Evolutionary conservation across 2,329 filamentous ascomycete species (phyloP).

Genomic region (Diaporthe aspalathi): DNA sequence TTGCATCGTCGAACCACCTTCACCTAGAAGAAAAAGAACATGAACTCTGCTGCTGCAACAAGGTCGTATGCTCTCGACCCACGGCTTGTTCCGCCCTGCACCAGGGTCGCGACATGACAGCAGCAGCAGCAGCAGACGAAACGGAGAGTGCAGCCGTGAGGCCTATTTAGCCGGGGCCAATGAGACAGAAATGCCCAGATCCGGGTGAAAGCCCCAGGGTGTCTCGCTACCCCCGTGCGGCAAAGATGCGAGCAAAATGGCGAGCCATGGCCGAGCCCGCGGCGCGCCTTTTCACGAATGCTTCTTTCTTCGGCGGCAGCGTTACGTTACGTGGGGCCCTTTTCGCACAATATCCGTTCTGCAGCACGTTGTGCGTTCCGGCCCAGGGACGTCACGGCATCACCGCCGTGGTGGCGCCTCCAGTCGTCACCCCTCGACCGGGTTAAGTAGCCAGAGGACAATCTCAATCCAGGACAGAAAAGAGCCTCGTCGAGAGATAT

Average conservation of each 20-base stretch:
- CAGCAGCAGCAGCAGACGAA: conserved; percentile 11
- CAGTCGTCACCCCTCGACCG: not conserved
- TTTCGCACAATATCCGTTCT: not conserved
- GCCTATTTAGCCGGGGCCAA: conserved; percentile 34
- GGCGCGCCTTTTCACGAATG: conserved; percentile 4
- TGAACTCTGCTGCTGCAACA: not conserved
- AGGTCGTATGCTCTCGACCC: not conserved
- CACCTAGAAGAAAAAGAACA: not conserved
- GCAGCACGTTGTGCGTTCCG: not conserved
- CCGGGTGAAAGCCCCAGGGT: conserved; percentile 24
- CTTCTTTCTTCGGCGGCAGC: conserved; percentile 9
- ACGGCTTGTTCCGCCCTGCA: not conserved
- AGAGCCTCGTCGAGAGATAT: not conserved
- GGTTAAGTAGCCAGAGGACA: not conserved
- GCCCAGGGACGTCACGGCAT: not conserved
- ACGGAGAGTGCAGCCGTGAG: conserved; percentile 10
- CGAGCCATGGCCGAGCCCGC: conserved; percentile 2
- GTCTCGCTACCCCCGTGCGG: conserved; percentile 32
- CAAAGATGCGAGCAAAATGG: conserved; percentile 35
- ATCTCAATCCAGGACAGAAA: not conserved
- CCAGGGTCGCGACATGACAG: not conserved
- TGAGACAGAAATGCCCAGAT: conserved; percentile 25
- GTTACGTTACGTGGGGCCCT: conserved; percentile 5
- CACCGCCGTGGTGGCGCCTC: not conserved
- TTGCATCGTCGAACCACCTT: not conserved